Evolutionary conservation across 108 stramenopile species (phyloP).

Genomic region (Nitzschia inconspicua): DNA sequence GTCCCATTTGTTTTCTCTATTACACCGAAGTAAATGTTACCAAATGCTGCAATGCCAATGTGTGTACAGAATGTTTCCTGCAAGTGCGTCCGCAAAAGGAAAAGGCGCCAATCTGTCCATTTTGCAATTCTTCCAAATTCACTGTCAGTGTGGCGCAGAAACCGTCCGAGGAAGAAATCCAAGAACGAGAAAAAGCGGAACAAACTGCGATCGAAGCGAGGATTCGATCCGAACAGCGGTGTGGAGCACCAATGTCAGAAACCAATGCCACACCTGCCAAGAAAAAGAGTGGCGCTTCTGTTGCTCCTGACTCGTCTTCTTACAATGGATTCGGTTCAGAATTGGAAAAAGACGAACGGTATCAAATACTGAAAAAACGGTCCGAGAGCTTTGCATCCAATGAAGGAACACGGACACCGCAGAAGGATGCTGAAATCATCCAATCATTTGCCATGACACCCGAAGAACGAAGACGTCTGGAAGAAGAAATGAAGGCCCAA

Average conservation of each 20-base stretch:
- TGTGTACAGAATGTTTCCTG: constrained; percentile 88
- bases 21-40: constrained; percentile 65
- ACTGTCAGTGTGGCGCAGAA: constrained; percentile 33
- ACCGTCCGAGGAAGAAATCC: constrained; percentile 36
- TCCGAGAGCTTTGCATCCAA: constrained; percentile 34
- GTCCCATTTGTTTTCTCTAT: constrained; percentile 88
- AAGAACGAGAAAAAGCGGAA: constrained; percentile 46
- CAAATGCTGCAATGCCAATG: constrained; percentile 71
- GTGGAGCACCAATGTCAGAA: constrained; percentile 1
- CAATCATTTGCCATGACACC: constrained; percentile 59
- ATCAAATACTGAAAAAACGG: constrained; percentile 38
- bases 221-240: constrained; percentile 26
- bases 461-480: constrained; percentile 62
- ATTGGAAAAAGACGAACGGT: constrained; percentile 58
- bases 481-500: constrained; percentile 72
- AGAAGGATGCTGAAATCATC: constrained; percentile 19
- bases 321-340: constrained; percentile 54
- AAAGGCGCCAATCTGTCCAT: constrained; percentile 58
- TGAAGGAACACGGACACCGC: not conserved
- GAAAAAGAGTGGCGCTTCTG: constrained; percentile 2
- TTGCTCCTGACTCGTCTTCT: not conserved
- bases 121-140: constrained; percentile 66
- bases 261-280: not conserved
- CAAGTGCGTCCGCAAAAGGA: constrained; percentile 73
- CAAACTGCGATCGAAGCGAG: constrained; percentile 46